These are phyloP conservation scores for Citrullus colocynthis DNA, from an alignment of 306 rosid species.

Conservation along the genomic window DNA sequence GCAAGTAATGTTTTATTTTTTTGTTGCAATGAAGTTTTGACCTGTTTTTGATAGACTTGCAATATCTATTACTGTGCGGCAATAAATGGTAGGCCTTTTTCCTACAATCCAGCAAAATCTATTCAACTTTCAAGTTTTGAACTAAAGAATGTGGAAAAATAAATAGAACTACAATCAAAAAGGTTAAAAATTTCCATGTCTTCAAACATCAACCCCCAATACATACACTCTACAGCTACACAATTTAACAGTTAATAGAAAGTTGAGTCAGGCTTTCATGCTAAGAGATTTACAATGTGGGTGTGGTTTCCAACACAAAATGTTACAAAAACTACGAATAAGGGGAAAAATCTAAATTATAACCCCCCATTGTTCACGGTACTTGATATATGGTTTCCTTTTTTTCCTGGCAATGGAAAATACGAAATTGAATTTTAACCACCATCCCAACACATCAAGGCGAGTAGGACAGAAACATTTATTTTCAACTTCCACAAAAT, in stretches of 20 bases:
- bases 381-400: background rate
- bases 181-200: background rate
- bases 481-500: background rate
- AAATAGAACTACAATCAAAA: background rate
- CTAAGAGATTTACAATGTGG: background rate
- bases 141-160: background rate
- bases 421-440: background rate
- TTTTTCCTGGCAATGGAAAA: background rate
- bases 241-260: background rate
- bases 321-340: background rate
- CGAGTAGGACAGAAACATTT: background rate
- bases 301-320: background rate
- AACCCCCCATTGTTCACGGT: background rate
- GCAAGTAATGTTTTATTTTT: no score
- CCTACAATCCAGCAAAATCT: background rate
- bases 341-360: background rate
- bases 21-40: background rate
- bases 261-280: background rate
- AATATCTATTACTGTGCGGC: background rate
- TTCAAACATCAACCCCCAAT: background rate
- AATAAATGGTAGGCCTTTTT: background rate
- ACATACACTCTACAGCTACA: background rate
- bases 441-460: background rate
- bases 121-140: background rate
- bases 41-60: background rate